Evolutionary conservation across 2,329 filamentous ascomycete genomes (phyloP), one percentile per base, ranked within the genome.

Genomic region (Pseudocercospora crystallina): DNA sequence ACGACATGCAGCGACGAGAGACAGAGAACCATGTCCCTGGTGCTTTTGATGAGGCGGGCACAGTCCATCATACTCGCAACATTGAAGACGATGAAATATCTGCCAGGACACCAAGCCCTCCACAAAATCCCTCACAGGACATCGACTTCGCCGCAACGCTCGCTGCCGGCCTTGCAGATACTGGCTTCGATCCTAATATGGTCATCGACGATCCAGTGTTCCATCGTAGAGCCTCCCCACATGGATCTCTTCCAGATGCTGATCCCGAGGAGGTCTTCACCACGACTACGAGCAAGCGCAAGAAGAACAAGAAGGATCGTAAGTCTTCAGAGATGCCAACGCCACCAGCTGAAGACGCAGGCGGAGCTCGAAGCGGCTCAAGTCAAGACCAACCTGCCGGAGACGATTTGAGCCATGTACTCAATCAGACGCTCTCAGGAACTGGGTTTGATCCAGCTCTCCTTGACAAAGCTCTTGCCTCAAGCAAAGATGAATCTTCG

Each of bases 141-240:
- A 69, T 75, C 32, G 75, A 76, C 53, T 77, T 78, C 47, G 72
- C 75, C 17, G 75, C 73, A 4, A 73, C 74, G 4, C 61, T 78
- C 7, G 73, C 74, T 15, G 74, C 73, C 43, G 74, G 73, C 29
- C 59, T 78, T 11, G 66, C 71, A 49, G 70, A 74, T 43, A 74
- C 72, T 20, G 75, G 75, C 30, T 77, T 78, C 56, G 65, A 76
- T 56, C 68, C 73, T 4, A 65, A 71, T 41, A 63, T 75, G 30
- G 73, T 76, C 5, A 65, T 76, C 39, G 66, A 75, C 15, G 70
- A 77, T 54, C 67, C 71, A 14, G 45, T 53, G 0, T 71, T 69
- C 49, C 65, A 69, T 38, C 62, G 67, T 8, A 53, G 67, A 56
- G 56, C 64, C n/a, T 69, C 69, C 8, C 68, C 68, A 8, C 58